Evolutionary conservation across 371 early-diverging fungal genomes (phyloP).

Genomic region (Apophysomyces ossiformis): DNA sequence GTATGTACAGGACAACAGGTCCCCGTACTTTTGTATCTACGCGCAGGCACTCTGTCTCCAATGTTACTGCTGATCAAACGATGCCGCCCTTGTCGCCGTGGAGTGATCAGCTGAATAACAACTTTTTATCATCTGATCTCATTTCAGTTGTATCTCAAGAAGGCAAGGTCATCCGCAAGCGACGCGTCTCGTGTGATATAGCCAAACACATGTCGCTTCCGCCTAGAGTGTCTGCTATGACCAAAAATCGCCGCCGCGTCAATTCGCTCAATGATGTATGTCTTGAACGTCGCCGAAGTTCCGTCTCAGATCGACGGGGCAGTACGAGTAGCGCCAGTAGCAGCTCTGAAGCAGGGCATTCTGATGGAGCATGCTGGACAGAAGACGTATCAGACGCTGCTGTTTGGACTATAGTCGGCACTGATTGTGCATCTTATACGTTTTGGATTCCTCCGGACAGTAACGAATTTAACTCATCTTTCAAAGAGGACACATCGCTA

Average conservation of each 20-base stretch:
- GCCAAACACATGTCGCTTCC: conserved; percentile 35
- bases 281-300: conserved; percentile 14
- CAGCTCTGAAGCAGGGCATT: not conserved
- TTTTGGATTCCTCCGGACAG: conserved; percentile 61
- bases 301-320: conserved; percentile 17
- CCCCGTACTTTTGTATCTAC: conserved; percentile 41
- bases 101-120: conserved; percentile 14
- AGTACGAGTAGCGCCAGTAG: conserved; percentile 16
- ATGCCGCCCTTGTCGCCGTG: conserved; percentile 21
- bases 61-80: conserved; percentile 6
- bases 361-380: conserved; percentile 68
- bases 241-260: conserved; percentile 42
- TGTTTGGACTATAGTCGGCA: conserved; percentile 91
- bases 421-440: conserved; percentile 78
- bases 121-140: conserved; percentile 18
- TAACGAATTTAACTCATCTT: conserved; percentile 21
- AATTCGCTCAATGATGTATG: conserved; percentile 45
- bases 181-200: conserved; percentile 53
- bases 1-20: conserved; percentile 72
- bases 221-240: conserved; percentile 21
- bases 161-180: conserved; percentile 44
- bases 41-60: conserved; percentile 16
- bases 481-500: conserved; percentile 18
- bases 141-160: conserved; percentile 26
- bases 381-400: conserved; percentile 88